phyloP scores from a whole-genome alignment of 2,329 filamentous ascomycete species.

The Coniochaeta sp. region DNA sequence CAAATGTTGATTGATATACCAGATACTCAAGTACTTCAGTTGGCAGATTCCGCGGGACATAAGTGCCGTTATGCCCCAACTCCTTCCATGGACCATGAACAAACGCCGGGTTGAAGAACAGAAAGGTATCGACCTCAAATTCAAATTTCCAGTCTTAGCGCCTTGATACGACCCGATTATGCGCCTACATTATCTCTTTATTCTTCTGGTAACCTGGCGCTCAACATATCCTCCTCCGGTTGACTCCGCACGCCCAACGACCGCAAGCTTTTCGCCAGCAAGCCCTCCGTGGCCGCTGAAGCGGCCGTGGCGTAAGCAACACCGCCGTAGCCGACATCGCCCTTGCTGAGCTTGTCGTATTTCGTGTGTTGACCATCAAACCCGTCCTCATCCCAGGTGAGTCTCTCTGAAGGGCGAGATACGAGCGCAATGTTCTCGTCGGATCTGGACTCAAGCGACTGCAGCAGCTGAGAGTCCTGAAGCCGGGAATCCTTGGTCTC shows the following conservation, averaged over 20 bases:
- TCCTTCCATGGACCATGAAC: background rate
- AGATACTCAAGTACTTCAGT: no score
- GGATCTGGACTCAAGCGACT: background rate
- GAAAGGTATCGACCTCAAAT: background rate
- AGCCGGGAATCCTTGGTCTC: slow-evolving; percentile 23
- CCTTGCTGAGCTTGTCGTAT: slow-evolving; percentile 63
- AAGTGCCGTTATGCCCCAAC: background rate
- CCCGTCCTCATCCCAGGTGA: slow-evolving; percentile 16
- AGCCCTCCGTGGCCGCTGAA: slow-evolving; percentile 46
- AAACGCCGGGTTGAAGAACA: background rate
- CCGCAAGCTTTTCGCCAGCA: slow-evolving; percentile 62
- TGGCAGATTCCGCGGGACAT: no score
- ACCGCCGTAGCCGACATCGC: slow-evolving; percentile 55
- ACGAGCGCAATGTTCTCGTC: background rate
- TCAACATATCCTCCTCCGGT: background rate
- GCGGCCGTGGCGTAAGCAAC: slow-evolving; percentile 34
- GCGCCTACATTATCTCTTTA: background rate
- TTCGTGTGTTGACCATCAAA: slow-evolving; percentile 4
- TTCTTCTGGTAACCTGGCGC: background rate
- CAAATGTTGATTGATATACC: no score
- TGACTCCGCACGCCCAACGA: slow-evolving; percentile 41
- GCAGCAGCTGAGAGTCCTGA: background rate
- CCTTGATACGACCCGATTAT: background rate
- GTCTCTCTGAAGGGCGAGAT: background rate
- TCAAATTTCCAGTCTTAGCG: background rate